phyloP scores from a whole-genome alignment of 371 early-diverging fungal genomes.

The Mortierella sp. region DNA sequence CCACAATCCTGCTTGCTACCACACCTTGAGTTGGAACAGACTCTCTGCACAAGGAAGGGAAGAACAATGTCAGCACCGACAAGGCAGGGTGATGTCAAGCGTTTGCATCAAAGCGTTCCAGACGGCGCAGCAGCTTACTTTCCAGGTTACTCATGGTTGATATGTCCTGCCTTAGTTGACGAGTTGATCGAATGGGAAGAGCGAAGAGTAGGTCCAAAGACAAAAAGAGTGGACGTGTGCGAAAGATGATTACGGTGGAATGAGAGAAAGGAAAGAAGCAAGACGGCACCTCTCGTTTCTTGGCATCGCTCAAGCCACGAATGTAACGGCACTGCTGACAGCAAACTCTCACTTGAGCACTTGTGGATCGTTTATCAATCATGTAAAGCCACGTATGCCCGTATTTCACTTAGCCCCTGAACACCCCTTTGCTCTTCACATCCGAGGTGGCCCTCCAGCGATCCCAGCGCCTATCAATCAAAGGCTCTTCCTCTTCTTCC shows the following conservation, averaged over 20 bases:
- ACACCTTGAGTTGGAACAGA: constrained; percentile 79
- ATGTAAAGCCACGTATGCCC: too few species aligned
- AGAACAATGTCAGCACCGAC: neutral
- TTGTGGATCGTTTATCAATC: too few species aligned
- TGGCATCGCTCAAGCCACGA: too few species aligned
- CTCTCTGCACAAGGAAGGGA: constrained; percentile 56
- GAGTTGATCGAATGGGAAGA: too few species aligned
- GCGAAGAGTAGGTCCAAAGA: too few species aligned
- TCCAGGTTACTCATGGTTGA: constrained; percentile 53
- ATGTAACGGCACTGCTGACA: too few species aligned
- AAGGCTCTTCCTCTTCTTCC: constrained; percentile 16
- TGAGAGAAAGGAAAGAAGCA: too few species aligned
- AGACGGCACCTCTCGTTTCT: too few species aligned
- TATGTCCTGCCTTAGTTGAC: neutral
- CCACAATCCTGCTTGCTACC: too few species aligned
- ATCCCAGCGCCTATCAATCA: constrained; percentile 12
- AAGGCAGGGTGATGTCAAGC: neutral
- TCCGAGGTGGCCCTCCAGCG: neutral
- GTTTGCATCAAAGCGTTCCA: neutral
- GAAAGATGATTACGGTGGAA: too few species aligned
- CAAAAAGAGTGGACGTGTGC: too few species aligned
- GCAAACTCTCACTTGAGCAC: too few species aligned
- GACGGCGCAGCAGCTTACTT: constrained; percentile 18
- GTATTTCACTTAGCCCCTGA: neutral
- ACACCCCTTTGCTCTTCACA: constrained; percentile 11